Conservation (phyloP, 1,284 basidiomycete genomes). For the Puccinia hordei region DNA sequence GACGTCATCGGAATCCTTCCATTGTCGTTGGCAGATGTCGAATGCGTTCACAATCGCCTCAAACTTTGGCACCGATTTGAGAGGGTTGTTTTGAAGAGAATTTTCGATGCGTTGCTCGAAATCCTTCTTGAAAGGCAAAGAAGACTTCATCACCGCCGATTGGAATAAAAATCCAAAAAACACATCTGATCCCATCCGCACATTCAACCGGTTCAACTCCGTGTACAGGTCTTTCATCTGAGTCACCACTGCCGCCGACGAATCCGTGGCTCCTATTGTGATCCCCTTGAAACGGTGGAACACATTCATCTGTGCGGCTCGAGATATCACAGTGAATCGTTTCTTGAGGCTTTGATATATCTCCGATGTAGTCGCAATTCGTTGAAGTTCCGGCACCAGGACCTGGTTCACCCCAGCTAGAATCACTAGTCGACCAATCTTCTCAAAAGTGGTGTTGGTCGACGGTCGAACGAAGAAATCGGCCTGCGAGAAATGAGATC, state of each 20-base stretch:
- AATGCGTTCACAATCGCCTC: not conserved
- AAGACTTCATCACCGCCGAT: not conserved
- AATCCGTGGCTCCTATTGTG: not conserved
- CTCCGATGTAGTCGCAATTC: not conserved
- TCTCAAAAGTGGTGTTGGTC: too few relatives aligned
- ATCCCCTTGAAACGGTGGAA: not conserved
- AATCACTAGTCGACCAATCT: too few relatives aligned
- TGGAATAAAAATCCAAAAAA: not conserved
- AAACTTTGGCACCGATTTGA: not conserved
- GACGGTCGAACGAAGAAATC: not conserved
- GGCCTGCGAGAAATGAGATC: not conserved
- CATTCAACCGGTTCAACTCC: not conserved
- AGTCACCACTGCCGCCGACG: not conserved
- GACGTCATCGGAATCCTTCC: too few relatives aligned
- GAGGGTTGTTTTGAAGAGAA: not conserved
- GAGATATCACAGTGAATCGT: not conserved
- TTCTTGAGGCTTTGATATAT: not conserved
- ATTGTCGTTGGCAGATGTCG: not conserved
- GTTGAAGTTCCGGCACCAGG: not conserved
- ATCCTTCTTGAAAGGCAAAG: not conserved
- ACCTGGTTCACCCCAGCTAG: not conserved
- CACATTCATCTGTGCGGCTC: too few relatives aligned
- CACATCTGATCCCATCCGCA: too few relatives aligned
- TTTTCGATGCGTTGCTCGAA: not conserved
- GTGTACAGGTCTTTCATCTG: too few relatives aligned